Conservation (phyloP, 306 rosid genomes). For the Pterocarpus macrocarpus region DNA sequence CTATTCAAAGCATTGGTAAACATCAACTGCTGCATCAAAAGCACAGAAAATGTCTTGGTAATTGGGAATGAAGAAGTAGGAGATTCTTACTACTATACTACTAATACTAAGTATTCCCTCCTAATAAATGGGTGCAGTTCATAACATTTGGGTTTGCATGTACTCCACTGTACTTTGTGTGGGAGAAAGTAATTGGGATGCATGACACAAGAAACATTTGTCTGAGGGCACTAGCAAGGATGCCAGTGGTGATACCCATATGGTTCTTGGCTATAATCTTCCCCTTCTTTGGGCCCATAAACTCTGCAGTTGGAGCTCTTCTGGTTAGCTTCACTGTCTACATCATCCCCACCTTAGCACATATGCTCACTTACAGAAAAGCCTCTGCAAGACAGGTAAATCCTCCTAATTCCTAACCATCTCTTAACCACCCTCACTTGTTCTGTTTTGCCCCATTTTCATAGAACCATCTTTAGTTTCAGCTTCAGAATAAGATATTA, state of each 20-base stretch:
- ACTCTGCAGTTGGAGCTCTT: conserved; percentile 95
- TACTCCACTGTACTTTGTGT: conserved; percentile 71
- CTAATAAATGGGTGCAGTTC: conserved; percentile 67
- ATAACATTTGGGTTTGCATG: conserved; percentile 96
- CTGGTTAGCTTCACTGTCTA: conserved; percentile 97
- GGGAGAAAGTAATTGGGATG: no score
- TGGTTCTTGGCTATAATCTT: no score
- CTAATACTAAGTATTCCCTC: neutral
- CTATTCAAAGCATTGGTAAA: neutral
- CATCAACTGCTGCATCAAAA: conserved; percentile 3
- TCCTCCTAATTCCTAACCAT: neutral
- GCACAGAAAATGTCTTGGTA: conserved; percentile 15
- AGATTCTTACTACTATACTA: neutral
- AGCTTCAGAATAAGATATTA: no score
- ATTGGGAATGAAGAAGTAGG: neutral
- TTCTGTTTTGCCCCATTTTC: neutral
- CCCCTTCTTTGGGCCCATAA: conserved; percentile 88
- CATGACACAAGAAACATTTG: no score
- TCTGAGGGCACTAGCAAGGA: no score
- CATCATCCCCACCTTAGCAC: conserved; percentile 85
- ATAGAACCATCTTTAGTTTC: neutral
- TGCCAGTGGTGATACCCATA: no score
- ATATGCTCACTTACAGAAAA: conserved; percentile 45
- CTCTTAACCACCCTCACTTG: neutral
- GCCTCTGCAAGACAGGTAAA: conserved; percentile 86